These are phyloP conservation scores for Euphorbia lathyris DNA, from an alignment of 345 rosid species.

Conservation along the genomic window DNA sequence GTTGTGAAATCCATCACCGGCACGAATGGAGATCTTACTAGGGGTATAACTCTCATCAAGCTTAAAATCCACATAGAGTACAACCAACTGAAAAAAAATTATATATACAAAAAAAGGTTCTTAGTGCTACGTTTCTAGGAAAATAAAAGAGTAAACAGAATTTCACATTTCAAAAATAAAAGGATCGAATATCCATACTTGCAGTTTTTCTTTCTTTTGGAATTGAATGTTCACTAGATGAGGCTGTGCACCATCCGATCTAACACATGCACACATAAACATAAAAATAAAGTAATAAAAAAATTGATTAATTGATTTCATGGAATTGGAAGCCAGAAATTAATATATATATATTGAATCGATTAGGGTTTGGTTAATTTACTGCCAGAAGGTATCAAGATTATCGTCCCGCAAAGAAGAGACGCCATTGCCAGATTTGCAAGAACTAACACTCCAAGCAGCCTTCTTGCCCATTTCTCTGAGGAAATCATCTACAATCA, in stretches of 20 bases:
- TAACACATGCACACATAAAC: constrained; percentile 17
- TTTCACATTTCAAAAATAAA: background rate
- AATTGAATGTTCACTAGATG: constrained; percentile 91
- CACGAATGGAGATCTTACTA: constrained; percentile 76
- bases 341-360: too few relatives aligned
- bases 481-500: constrained; percentile 68
- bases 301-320: background rate
- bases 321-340: background rate
- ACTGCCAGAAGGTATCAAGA: constrained; percentile 95
- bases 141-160: background rate
- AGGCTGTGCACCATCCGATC: constrained; percentile 98
- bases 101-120: background rate
- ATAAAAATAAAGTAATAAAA: background rate
- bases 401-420: constrained; percentile 81
- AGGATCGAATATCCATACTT: constrained; percentile 36
- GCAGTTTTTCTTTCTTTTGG: constrained; percentile 92
- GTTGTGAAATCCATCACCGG: constrained; percentile 94
- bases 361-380: constrained; percentile 5
- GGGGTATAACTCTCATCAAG: constrained; percentile 95
- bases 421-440: constrained; percentile 92
- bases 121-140: background rate
- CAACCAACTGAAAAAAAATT: constrained; percentile 59
- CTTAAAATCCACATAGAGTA: constrained; percentile 80
- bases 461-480: constrained; percentile 91
- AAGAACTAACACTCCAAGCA: constrained; percentile 96